Conservation (phyloP, 2,329 filamentous ascomycete genomes). For the Capronia epimyces region DNA sequence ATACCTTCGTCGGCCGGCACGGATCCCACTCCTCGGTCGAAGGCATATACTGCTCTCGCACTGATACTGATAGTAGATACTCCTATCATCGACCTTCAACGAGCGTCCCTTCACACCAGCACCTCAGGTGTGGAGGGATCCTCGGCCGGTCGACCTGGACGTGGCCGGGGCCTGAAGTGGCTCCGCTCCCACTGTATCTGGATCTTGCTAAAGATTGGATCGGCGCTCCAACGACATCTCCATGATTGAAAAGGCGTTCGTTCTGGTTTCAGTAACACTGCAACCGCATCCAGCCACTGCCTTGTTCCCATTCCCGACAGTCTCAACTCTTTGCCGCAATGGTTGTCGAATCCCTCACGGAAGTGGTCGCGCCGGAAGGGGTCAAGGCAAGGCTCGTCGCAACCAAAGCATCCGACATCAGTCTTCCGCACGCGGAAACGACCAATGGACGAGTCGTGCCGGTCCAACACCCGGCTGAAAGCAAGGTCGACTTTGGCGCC, state of each 20-base stretch:
- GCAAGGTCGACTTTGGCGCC: constrained; percentile 36
- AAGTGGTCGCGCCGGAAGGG: constrained; percentile 26
- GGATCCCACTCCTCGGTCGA: constrained; percentile 8
- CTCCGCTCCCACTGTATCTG: too few species aligned
- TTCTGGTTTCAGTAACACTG: too few species aligned
- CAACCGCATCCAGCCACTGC: too few species aligned
- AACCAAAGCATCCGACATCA: constrained; percentile 22
- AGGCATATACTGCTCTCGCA: too few species aligned
- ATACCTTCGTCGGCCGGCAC: background rate
- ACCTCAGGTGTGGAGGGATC: background rate
- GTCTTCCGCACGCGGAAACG: constrained; percentile 30
- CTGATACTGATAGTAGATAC: too few species aligned
- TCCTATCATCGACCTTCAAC: too few species aligned
- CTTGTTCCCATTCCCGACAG: background rate
- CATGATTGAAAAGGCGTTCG: constrained; percentile 5
- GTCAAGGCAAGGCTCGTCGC: constrained; percentile 13
- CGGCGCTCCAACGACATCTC: too few species aligned
- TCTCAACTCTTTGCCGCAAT: constrained; percentile 13
- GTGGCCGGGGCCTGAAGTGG: background rate
- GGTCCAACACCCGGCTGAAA: constrained; percentile 31
- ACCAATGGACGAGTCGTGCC: constrained; percentile 24
- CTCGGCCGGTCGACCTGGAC: constrained; percentile 2
- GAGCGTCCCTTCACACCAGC: background rate
- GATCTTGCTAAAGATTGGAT: too few species aligned
- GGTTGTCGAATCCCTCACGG: constrained; percentile 29